Conservation (phyloP, 2,329 filamentous ascomycete species). For the Raffaelea albimanens region DNA sequence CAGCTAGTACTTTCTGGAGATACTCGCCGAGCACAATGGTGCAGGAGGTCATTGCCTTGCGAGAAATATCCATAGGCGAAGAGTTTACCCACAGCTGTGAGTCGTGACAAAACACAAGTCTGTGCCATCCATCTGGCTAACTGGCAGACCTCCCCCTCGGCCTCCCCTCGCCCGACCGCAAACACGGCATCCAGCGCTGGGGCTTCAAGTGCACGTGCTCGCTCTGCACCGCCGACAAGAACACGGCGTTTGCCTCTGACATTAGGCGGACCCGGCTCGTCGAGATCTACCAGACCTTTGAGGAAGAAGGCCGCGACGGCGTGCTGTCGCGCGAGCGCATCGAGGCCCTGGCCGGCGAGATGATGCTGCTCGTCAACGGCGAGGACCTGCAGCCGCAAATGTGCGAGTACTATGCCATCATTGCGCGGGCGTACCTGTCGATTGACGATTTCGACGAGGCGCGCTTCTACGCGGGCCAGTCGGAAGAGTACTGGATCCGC, state of each 20-base stretch:
- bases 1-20: slow-evolving; percentile 15
- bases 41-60: slow-evolving; percentile 16
- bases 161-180: slow-evolving; percentile 17
- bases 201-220: slow-evolving; percentile 24
- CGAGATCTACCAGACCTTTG: slow-evolving; percentile 14
- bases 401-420: slow-evolving; percentile 17
- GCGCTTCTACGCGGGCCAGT: slow-evolving; percentile 7
- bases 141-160: slow-evolving; percentile 17
- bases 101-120: background rate
- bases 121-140: slow-evolving; percentile 1
- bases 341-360: slow-evolving; percentile 13
- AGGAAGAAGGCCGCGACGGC: slow-evolving; percentile 6
- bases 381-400: slow-evolving; percentile 18
- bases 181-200: slow-evolving; percentile 19
- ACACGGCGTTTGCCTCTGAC: slow-evolving; percentile 18
- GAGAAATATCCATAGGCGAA: slow-evolving; percentile 16
- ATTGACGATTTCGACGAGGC: slow-evolving; percentile 5
- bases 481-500: slow-evolving; percentile 9
- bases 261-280: slow-evolving; percentile 14
- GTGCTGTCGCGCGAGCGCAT: slow-evolving; percentile 1
- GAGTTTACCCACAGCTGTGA: slow-evolving; percentile 18
- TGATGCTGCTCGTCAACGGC: slow-evolving; percentile 13
- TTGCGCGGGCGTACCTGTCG: slow-evolving; percentile 15
- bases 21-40: slow-evolving; percentile 14
- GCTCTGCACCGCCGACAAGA: slow-evolving; percentile 19